phyloP scores from a whole-genome alignment of 2,329 filamentous ascomycete species.

The Penicillium sp. region DNA sequence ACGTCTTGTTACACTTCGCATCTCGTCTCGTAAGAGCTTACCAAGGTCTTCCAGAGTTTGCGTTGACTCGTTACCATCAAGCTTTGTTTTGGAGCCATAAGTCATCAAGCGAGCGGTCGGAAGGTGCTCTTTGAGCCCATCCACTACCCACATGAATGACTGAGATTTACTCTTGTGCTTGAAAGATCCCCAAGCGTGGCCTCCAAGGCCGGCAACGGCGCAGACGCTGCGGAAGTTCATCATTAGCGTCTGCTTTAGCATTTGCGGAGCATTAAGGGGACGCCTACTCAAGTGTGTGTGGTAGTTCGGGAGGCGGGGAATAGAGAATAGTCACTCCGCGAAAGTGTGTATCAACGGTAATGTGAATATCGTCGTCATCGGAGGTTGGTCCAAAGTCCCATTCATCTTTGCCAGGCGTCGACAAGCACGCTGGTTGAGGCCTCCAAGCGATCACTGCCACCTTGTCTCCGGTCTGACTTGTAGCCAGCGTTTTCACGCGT shows the following conservation, averaged over 20 bases:
- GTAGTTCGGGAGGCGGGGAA: neutral
- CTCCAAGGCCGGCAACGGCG: conserved; percentile 1
- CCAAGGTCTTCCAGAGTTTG: conserved; percentile 3
- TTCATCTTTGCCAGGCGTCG: neutral
- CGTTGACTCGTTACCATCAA: conserved; percentile 4
- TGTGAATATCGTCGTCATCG: neutral
- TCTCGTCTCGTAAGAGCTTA: conserved; percentile 1
- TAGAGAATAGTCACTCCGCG: conserved; percentile 2
- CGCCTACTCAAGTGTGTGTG: conserved; percentile 1
- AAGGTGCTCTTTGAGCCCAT: neutral
- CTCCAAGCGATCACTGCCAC: conserved; percentile 2
- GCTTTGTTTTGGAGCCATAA: conserved; percentile 2
- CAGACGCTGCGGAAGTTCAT: neutral
- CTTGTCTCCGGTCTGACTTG: conserved; percentile 1
- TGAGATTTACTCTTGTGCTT: conserved; percentile 1
- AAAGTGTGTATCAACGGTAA: conserved; percentile 3
- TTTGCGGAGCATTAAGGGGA: neutral
- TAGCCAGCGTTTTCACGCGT: conserved; percentile 1
- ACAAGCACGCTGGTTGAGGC: neutral
- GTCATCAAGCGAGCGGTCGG: conserved; percentile 2
- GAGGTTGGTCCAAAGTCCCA: conserved; percentile 1
- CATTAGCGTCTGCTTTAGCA: neutral
- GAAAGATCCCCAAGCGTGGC: conserved; percentile 6
- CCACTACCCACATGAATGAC: conserved; percentile 5
- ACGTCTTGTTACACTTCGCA: neutral